These are phyloP conservation scores for Ogataea hybrid DNA, from an alignment of 1,139 yeast species.

Conservation along the genomic window DNA sequence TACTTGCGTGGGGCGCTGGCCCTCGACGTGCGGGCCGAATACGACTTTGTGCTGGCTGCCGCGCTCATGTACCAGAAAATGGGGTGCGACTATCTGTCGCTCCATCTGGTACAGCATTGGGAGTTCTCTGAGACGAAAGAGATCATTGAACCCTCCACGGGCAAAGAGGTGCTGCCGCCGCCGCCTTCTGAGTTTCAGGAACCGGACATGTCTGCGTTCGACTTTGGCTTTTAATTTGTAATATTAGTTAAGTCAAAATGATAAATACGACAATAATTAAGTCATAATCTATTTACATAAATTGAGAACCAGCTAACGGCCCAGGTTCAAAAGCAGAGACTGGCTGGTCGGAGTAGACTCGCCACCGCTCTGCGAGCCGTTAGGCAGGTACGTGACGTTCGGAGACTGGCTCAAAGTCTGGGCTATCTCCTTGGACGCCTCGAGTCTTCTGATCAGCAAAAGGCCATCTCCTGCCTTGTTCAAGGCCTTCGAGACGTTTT, in stretches of 20 bases:
- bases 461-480: conserved; percentile 96
- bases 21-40: conserved; percentile 52
- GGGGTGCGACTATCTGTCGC: conserved; percentile 86
- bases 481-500: conserved; percentile 88
- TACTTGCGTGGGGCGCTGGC: conserved; percentile 49
- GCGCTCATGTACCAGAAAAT: conserved; percentile 71
- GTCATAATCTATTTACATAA: conserved; percentile 6
- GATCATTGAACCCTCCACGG: background rate
- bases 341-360: conserved; percentile 39
- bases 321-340: conserved; percentile 53
- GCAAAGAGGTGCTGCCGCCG: conserved; percentile 30
- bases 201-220: conserved; percentile 80
- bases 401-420: conserved; percentile 77
- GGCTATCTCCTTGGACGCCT: conserved; percentile 96
- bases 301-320: conserved; percentile 39
- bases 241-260: background rate
- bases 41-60: conserved; percentile 57
- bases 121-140: conserved; percentile 37
- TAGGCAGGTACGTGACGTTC: conserved; percentile 90
- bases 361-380: conserved; percentile 38
- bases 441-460: conserved; percentile 89
- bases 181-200: conserved; percentile 64
- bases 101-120: conserved; percentile 69
- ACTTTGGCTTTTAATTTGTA: conserved; percentile 37
- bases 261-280: background rate